Conservation (phyloP, 2,329 filamentous ascomycete genomes). For the Sporothrix variecibatus region DNA sequence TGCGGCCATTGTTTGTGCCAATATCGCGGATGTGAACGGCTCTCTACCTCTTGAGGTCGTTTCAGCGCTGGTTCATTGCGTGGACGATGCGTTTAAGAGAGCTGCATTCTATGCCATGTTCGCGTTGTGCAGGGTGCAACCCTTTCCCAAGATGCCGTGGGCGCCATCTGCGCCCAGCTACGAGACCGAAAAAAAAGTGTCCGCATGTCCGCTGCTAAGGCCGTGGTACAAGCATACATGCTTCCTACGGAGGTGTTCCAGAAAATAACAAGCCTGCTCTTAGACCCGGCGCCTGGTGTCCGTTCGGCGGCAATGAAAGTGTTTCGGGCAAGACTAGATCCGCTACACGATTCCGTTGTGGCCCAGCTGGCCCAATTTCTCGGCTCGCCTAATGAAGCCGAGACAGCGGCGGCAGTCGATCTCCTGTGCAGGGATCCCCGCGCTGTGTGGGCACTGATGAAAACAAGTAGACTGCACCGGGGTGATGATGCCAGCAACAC, state of each 20-base stretch:
- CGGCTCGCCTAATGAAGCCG: neutral
- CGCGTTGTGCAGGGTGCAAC: neutral
- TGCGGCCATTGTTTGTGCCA: neutral
- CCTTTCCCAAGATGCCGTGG: neutral
- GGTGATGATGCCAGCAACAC: neutral
- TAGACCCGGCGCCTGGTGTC: neutral
- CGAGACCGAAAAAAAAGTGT: neutral
- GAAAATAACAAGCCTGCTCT: neutral
- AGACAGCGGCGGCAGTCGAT: neutral
- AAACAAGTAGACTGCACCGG: neutral
- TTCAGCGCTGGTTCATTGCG: neutral
- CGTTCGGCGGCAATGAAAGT: neutral
- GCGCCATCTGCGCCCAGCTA: neutral
- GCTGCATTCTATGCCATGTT: neutral
- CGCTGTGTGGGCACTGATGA: neutral
- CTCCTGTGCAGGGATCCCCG: neutral
- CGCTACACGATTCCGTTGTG: neutral
- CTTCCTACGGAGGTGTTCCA: neutral
- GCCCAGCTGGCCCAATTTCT: neutral
- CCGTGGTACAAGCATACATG: neutral
- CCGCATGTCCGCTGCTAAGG: neutral
- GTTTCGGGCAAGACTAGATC: neutral
- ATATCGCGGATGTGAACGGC: neutral
- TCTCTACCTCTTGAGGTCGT: neutral
- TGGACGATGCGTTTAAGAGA: neutral